A percentile compares a stretch with the other conserved stretches of the same genome.
These are phyloP conservation scores for Solanum medicagineum DNA, from an alignment of 257 asterid species.

Conservation along the genomic window DNA sequence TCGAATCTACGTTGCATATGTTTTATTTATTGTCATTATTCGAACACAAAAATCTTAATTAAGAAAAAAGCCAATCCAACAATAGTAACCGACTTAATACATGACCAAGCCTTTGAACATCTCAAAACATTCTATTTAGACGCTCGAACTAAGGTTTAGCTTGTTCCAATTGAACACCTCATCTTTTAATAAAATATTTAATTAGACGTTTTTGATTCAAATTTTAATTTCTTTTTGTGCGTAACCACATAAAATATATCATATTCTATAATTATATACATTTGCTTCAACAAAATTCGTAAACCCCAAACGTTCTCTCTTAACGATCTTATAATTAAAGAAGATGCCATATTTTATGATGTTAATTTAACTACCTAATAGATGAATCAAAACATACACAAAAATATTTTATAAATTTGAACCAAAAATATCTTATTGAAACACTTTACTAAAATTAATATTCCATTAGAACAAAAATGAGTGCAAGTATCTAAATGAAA, in stretches of 20 bases:
- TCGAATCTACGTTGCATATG: not conserved
- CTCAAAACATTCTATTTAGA: not conserved
- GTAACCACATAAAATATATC: not conserved
- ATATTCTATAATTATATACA: not conserved
- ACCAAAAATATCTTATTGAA: too few relatives aligned
- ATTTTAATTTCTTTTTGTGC: not conserved
- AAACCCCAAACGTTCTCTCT: too few relatives aligned
- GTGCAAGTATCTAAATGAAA: too few relatives aligned
- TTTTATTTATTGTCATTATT: too few relatives aligned
- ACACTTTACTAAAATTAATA: too few relatives aligned
- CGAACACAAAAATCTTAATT: not conserved
- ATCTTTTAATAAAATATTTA: too few relatives aligned
- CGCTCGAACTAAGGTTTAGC: not conserved
- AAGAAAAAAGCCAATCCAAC: not conserved
- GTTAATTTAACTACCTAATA: too few relatives aligned
- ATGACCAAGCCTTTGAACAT: not conserved
- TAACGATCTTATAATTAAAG: not conserved
- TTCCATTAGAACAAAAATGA: too few relatives aligned
- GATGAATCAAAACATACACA: too few relatives aligned
- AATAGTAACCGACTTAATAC: not conserved
- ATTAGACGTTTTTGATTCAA: not conserved
- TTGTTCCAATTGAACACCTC: not conserved
- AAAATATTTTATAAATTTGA: too few relatives aligned
- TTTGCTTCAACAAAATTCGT: too few relatives aligned
- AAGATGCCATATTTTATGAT: too few relatives aligned